phyloP scores from a whole-genome alignment of 768 basidiomycete genomes.

The Terana coerulea region DNA sequence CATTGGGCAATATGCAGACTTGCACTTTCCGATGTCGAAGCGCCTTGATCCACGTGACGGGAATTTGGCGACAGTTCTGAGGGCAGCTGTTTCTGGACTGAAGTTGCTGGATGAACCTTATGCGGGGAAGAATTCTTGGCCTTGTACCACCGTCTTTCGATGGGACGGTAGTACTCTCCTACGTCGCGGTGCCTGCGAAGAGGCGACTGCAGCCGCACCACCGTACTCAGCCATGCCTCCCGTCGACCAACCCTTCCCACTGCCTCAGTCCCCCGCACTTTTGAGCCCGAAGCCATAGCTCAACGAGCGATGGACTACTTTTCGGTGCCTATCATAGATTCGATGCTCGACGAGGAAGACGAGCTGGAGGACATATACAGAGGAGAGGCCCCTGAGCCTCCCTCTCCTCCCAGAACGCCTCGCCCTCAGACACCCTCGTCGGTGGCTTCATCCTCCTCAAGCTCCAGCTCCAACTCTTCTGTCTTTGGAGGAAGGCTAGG shows the following conservation, averaged over 20 bases:
- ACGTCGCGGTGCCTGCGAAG: constrained; percentile 2
- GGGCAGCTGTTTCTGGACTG: not conserved
- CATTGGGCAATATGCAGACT: not conserved
- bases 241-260: not conserved
- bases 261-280: not conserved
- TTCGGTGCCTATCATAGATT: constrained; percentile 3
- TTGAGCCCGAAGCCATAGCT: not conserved
- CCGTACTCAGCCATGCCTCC: not conserved
- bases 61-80: not conserved
- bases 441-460: constrained; percentile 36
- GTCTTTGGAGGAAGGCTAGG: constrained; percentile 31
- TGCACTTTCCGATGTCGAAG: too few species aligned
- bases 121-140: constrained; percentile 1
- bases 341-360: constrained; percentile 17
- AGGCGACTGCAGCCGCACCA: not conserved
- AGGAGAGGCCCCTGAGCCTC: constrained; percentile 35
- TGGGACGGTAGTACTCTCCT: constrained; percentile 9
- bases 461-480: constrained; percentile 34
- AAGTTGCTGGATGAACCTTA: constrained; percentile 1
- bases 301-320: constrained; percentile 9
- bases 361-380: constrained; percentile 58
- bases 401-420: constrained; percentile 25
- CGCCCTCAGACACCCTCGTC: constrained; percentile 26
- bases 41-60: not conserved
- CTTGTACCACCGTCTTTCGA: constrained; percentile 1